Conservation (phyloP, 2,329 filamentous ascomycete species). For the Coniella lustricola region DNA sequence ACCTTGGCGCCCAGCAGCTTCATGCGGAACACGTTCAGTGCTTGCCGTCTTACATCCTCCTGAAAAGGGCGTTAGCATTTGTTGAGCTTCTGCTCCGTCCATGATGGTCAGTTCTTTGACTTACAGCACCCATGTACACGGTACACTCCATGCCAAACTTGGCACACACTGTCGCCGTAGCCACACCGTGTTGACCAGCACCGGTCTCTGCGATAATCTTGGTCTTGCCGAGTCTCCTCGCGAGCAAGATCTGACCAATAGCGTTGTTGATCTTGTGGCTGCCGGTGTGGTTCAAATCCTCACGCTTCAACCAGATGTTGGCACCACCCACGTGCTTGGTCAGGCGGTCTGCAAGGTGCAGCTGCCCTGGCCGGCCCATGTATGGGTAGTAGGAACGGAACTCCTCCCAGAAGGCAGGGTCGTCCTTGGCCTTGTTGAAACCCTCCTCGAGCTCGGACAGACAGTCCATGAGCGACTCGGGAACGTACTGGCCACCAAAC, state of each 20-base stretch:
- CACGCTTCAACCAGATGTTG: constrained; percentile 95
- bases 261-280: constrained; percentile 99
- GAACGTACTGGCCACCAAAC: constrained; percentile 95
- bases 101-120: constrained; percentile 23
- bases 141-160: constrained; percentile 98
- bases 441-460: constrained; percentile 82
- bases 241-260: constrained; percentile 83
- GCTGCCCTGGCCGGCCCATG: constrained; percentile 88
- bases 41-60: constrained; percentile 92
- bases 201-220: constrained; percentile 98
- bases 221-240: constrained; percentile 81
- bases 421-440: constrained; percentile 80
- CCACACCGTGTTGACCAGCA: constrained; percentile 95
- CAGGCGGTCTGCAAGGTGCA: constrained; percentile 82
- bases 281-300: constrained; percentile 95
- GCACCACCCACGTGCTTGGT: constrained; percentile 86
- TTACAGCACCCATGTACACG: constrained; percentile 87
- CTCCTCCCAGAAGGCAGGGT: constrained; percentile 93
- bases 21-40: constrained; percentile 97
- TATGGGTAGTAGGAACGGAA: constrained; percentile 93
- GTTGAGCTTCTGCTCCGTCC: too few species aligned
- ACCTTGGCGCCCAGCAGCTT: constrained; percentile 91
- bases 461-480: constrained; percentile 96
- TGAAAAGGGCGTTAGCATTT: constrained; percentile 24
- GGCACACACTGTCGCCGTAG: constrained; percentile 93